Evolutionary conservation across 345 rosid species (phyloP).

Genomic region (Corymbia maculata): DNA sequence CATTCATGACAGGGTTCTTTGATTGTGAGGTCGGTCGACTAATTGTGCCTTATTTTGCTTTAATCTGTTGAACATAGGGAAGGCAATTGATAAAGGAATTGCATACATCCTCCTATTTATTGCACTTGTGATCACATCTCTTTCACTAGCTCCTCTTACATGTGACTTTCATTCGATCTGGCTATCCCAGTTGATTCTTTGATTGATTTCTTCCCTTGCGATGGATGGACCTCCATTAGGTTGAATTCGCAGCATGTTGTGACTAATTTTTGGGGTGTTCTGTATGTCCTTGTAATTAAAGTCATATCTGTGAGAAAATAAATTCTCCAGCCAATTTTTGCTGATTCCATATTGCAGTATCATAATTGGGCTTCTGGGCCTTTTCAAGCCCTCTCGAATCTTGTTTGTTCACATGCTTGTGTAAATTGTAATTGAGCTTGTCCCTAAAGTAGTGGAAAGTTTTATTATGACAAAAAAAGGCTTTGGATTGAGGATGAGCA

Average conservation of each 20-base stretch:
- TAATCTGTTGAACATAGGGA: background rate
- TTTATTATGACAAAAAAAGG: no score
- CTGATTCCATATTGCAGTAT: background rate
- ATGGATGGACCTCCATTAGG: background rate
- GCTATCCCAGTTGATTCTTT: background rate
- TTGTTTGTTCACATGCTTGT: no score
- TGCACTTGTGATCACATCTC: constrained; percentile 9
- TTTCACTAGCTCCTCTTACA: background rate
- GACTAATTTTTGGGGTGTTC: background rate
- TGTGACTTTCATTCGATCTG: background rate
- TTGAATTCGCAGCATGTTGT: background rate
- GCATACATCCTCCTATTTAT: constrained; percentile 7
- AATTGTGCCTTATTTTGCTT: background rate
- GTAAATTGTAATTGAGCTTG: no score
- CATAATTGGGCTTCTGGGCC: no score
- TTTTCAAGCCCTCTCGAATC: no score
- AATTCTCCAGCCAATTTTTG: background rate
- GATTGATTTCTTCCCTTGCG: background rate
- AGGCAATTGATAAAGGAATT: constrained; percentile 16
- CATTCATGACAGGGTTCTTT: background rate
- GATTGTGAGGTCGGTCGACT: background rate
- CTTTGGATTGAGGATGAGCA: no score
- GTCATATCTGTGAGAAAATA: no score
- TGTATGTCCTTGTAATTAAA: no score
- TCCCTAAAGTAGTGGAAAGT: no score